Conservation (phyloP, 345 rosid genomes). For the Aquilaria sinensis region DNA sequence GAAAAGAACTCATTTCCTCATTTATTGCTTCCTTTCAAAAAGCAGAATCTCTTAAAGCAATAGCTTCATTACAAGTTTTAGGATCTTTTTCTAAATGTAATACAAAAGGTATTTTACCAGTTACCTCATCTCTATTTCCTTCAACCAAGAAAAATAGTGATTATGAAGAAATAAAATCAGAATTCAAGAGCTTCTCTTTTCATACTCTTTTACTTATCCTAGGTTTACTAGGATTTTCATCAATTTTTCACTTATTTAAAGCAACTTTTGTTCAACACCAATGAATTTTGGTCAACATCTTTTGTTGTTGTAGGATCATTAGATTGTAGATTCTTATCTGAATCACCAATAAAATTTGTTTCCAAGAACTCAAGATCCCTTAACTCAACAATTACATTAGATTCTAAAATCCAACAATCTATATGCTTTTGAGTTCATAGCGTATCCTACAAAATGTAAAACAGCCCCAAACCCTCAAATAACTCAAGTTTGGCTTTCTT, state of each 20-base stretch:
- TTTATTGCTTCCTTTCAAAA: background rate
- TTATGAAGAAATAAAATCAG: background rate
- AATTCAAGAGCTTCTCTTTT: no score
- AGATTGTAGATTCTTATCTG: background rate
- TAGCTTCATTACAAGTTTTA: no score
- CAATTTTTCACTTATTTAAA: no score
- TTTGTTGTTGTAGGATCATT: no score
- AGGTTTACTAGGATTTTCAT: background rate
- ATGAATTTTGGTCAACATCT: background rate
- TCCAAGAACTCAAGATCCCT: background rate
- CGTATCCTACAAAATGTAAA: background rate
- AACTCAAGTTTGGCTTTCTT: no score
- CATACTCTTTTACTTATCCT: background rate
- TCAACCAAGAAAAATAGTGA: background rate
- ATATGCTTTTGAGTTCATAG: background rate
- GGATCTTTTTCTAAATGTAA: background rate
- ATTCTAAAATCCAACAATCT: background rate
- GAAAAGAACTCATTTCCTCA: background rate
- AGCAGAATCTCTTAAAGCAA: no score
- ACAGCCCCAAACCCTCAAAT: no score
- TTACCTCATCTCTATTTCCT: background rate
- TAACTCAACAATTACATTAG: background rate
- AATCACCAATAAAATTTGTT: background rate
- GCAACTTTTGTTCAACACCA: no score
- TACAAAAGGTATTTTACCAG: background rate